Percentiles rank a stretch among this genome's conserved stretches.
phyloP scores from a whole-genome alignment of 2,329 filamentous ascomycete species.

The Apiospora pterosperma region DNA sequence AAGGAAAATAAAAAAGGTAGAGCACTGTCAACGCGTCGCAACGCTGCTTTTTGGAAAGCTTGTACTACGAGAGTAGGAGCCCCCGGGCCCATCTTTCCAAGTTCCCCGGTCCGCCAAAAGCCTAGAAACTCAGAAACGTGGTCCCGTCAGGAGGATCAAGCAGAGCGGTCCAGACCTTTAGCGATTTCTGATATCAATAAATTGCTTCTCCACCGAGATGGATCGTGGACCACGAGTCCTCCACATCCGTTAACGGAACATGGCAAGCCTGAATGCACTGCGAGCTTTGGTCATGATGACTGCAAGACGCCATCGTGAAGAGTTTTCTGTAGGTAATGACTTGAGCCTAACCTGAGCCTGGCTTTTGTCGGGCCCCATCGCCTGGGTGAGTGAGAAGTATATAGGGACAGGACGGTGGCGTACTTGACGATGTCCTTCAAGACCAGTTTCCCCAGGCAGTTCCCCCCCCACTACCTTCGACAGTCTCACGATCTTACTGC shows the following conservation, averaged over 20 bases:
- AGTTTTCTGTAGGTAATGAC: neutral
- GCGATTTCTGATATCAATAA: neutral
- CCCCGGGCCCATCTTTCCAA: neutral
- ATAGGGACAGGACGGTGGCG: neutral
- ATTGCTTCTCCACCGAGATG: neutral
- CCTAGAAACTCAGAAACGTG: slow-evolving; percentile 3
- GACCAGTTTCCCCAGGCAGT: neutral
- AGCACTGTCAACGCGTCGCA: neutral
- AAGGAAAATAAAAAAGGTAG: neutral
- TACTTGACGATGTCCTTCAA: neutral
- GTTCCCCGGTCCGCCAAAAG: slow-evolving; percentile 1
- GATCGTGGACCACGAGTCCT: slow-evolving; percentile 1
- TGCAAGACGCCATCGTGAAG: neutral
- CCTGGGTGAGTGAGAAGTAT: neutral
- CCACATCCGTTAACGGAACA: slow-evolving; percentile 7
- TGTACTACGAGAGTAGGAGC: neutral
- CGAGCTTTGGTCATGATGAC: neutral
- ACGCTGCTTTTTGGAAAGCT: neutral
- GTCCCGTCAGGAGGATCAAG: neutral
- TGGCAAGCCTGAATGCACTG: neutral
- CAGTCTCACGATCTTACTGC: neutral
- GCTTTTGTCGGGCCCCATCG: neutral
- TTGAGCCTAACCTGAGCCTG: neutral
- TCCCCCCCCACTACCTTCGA: neutral
- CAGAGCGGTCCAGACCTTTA: slow-evolving; percentile 2